A percentile compares a stretch with the other conserved stretches of the same genome.
Conservation (phyloP, 768 basidiomycete species). For the Suillus decipiens region DNA sequence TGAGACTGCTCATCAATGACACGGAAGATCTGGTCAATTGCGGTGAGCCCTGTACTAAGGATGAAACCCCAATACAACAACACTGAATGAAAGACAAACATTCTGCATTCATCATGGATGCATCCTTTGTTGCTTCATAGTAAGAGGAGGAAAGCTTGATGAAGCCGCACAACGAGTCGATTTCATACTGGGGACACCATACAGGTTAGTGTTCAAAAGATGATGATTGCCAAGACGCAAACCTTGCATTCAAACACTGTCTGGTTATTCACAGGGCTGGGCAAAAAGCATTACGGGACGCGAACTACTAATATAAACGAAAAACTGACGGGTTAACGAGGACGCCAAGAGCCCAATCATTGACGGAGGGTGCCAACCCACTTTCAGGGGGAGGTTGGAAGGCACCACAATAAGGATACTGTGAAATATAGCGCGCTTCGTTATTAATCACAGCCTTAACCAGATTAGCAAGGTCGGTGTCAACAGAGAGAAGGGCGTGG, state of each 20-base stretch:
- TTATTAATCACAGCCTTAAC: slow-evolving; percentile 85
- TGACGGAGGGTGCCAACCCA: slow-evolving; percentile 60
- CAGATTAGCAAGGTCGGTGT: slow-evolving; percentile 59
- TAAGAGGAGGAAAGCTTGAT: slow-evolving; percentile 76
- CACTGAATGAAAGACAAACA: slow-evolving; percentile 43
- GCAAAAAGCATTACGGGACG: background rate
- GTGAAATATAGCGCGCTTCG: slow-evolving; percentile 69
- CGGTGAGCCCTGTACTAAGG: slow-evolving; percentile 54
- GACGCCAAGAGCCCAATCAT: slow-evolving; percentile 70
- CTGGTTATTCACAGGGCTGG: slow-evolving; percentile 64
- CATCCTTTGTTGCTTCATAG: slow-evolving; percentile 69
- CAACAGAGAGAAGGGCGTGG: slow-evolving; percentile 54
- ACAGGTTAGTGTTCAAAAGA: background rate
- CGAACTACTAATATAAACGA: background rate
- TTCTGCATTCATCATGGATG: slow-evolving; percentile 69
- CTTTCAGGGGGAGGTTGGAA: slow-evolving; percentile 84
- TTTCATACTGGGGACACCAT: slow-evolving; percentile 55
- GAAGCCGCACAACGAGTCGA: slow-evolving; percentile 80
- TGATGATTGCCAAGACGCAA: slow-evolving; percentile 10
- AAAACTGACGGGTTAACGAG: slow-evolving; percentile 68
- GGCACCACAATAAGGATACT: slow-evolving; percentile 78
- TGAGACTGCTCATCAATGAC: slow-evolving; percentile 81
- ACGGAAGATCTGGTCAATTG: slow-evolving; percentile 71
- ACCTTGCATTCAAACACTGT: slow-evolving; percentile 87
- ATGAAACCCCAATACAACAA: slow-evolving; percentile 10